A percentile compares a stretch with the other conserved stretches of the same genome.
phyloP scores from a whole-genome alignment of 2,329 filamentous ascomycete genomes.

The Colletotrichum navitas region DNA sequence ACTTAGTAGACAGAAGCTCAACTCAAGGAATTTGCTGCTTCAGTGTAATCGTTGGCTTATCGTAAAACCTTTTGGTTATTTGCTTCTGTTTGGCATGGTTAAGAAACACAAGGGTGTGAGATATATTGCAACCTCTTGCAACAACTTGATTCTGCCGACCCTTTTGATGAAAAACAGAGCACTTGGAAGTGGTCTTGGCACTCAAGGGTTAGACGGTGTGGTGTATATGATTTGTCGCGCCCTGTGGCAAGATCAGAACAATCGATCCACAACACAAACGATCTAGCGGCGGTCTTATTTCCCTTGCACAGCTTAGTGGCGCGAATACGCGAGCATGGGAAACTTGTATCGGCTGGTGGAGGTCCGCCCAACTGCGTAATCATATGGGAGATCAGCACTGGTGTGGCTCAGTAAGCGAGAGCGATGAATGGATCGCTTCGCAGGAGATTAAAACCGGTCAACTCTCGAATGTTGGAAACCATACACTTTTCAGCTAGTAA shows the following conservation, averaged over 20 bases:
- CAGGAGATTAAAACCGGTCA: background rate
- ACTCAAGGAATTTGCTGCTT: background rate
- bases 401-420: background rate
- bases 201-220: background rate
- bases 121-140: background rate
- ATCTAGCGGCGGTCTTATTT: conserved; percentile 10
- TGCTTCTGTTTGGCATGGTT: background rate
- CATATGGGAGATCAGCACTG: background rate
- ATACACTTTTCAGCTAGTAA: too few species aligned
- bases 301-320: conserved; percentile 21
- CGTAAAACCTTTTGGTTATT: background rate
- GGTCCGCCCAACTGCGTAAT: background rate
- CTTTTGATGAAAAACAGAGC: background rate
- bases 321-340: background rate
- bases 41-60: background rate
- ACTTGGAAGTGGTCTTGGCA: background rate
- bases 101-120: background rate
- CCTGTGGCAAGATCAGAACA: background rate
- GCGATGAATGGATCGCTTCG: background rate
- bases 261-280: background rate
- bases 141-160: background rate
- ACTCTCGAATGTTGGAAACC: too few species aligned
- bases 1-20: background rate
- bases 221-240: background rate
- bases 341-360: conserved; percentile 1